phyloP scores from a whole-genome alignment of 306 rosid genomes.

The Boehmeria nivea region DNA sequence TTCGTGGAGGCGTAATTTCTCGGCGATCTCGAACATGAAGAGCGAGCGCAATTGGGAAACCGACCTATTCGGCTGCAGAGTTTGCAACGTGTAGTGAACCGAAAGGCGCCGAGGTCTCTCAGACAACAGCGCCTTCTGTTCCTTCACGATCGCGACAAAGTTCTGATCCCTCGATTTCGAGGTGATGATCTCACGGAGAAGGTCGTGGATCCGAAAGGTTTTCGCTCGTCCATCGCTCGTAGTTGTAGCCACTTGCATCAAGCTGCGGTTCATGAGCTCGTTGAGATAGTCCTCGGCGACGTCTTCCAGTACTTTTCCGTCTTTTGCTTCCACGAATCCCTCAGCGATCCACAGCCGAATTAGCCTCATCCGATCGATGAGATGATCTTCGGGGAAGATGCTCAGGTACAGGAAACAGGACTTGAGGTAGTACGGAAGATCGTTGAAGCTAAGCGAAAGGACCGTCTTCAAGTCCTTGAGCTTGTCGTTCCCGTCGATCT shows the following conservation, averaged over 20 bases:
- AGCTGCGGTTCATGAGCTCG: constrained; percentile 53
- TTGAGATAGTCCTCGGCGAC: constrained; percentile 57
- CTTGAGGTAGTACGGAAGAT: constrained; percentile 56
- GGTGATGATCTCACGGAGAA: constrained; percentile 55
- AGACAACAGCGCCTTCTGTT: constrained; percentile 29
- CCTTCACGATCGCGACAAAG: constrained; percentile 43
- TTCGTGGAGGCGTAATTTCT: constrained; percentile 15
- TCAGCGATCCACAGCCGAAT: constrained; percentile 64
- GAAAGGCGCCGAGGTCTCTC: constrained; percentile 57
- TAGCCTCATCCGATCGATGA: constrained; percentile 45
- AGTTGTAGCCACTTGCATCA: constrained; percentile 39
- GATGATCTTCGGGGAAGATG: constrained; percentile 50
- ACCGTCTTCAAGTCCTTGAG: constrained; percentile 47
- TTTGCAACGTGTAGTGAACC: constrained; percentile 30
- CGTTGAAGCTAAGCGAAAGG: constrained; percentile 53
- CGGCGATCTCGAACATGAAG: constrained; percentile 41
- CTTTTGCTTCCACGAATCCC: constrained; percentile 50
- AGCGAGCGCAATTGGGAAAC: constrained; percentile 58
- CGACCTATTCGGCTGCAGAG: constrained; percentile 42
- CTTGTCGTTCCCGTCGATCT: constrained; percentile 51
- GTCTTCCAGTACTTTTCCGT: constrained; percentile 48
- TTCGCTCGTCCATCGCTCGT: constrained; percentile 29
- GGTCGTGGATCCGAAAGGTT: constrained; percentile 43
- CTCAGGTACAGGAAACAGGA: constrained; percentile 56
- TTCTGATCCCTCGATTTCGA: constrained; percentile 56